Conservation (phyloP, 2,329 filamentous ascomycete species). For the Tolypocladium pustulatum region DNA sequence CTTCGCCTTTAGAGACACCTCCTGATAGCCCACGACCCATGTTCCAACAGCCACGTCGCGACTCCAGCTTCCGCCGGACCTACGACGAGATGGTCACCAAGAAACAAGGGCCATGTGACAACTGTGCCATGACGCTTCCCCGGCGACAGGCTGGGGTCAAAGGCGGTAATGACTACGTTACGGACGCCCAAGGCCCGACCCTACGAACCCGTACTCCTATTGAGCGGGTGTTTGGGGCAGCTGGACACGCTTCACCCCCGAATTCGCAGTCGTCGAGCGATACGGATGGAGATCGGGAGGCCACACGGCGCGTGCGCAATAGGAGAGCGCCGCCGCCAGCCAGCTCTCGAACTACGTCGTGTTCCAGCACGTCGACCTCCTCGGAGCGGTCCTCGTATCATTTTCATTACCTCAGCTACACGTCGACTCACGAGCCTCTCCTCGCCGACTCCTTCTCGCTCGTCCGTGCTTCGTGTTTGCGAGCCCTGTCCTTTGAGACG, state of each 20-base stretch:
- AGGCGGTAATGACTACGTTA: constrained; percentile 16
- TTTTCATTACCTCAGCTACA: constrained; percentile 57
- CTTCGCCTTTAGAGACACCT: constrained; percentile 43
- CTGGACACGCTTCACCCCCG: constrained; percentile 37
- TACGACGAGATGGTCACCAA: constrained; percentile 57
- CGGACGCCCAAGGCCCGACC: constrained; percentile 40
- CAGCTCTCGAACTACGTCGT: constrained; percentile 33
- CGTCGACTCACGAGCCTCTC: constrained; percentile 55
- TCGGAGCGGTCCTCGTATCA: constrained; percentile 37
- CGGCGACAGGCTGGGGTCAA: constrained; percentile 18
- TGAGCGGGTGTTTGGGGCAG: constrained; percentile 43
- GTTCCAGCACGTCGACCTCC: constrained; percentile 43
- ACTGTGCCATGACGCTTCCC: constrained; percentile 57
- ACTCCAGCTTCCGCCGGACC: constrained; percentile 50
- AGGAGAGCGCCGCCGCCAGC: constrained; percentile 34
- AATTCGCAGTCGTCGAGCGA: constrained; percentile 41
- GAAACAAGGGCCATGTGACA: constrained; percentile 54
- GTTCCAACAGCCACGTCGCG: constrained; percentile 31
- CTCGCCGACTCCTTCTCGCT: constrained; percentile 54
- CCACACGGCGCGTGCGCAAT: constrained; percentile 23
- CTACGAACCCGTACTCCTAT: constrained; percentile 51
- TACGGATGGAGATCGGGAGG: constrained; percentile 40
- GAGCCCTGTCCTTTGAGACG: constrained; percentile 57
- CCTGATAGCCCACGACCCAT: constrained; percentile 44
- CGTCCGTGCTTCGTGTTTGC: constrained; percentile 54